Evolutionary conservation across 768 basidiomycete genomes (phyloP).

Genomic region (Ramaria sp.): DNA sequence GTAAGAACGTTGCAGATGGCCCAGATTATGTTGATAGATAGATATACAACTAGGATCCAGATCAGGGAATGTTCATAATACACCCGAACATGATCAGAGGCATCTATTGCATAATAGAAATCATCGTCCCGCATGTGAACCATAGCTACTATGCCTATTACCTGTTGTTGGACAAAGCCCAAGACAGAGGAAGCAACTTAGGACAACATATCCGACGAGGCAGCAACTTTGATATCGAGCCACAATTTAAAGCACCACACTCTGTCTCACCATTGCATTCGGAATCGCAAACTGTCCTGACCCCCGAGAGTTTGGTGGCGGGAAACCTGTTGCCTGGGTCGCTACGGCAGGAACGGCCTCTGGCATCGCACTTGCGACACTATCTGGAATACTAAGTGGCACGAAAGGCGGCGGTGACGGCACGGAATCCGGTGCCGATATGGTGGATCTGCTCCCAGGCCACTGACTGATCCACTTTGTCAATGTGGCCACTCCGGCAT

Average conservation of each 20-base stretch:
- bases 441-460: background rate
- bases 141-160: too few species aligned
- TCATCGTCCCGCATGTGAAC: too few species aligned
- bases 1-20: too few species aligned
- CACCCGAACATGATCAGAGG: too few species aligned
- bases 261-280: constrained; percentile 2
- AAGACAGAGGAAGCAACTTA: too few species aligned
- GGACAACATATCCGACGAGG: too few species aligned
- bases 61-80: too few species aligned
- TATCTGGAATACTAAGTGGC: background rate
- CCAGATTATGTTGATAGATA: too few species aligned
- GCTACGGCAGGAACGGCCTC: constrained; percentile 3
- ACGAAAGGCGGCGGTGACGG: background rate
- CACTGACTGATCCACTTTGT: constrained; percentile 45
- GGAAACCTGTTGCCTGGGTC: constrained; percentile 1
- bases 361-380: background rate
- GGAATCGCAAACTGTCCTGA: background rate
- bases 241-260: background rate
- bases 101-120: too few species aligned
- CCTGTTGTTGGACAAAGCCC: too few species aligned
- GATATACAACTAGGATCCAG: too few species aligned
- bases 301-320: background rate
- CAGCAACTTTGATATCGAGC: too few species aligned
- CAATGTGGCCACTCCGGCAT: constrained; percentile 40
- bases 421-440: background rate